Percentiles rank a stretch among this genome's conserved stretches.
phyloP scores from a whole-genome alignment of 345 rosid genomes.

The Brassica nigra region DNA sequence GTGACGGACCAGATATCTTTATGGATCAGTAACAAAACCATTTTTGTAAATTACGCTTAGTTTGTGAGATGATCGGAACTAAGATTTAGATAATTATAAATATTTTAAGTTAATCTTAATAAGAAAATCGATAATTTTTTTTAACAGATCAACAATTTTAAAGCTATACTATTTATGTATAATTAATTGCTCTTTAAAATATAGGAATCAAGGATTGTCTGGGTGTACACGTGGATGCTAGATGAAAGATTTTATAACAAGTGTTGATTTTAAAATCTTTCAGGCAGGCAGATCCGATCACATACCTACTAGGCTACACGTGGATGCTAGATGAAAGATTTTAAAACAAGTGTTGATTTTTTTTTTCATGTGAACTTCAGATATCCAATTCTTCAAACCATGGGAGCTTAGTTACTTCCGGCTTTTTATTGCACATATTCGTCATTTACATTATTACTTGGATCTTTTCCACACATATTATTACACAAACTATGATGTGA shows the following conservation, averaged over 20 bases:
- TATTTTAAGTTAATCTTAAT: too few relatives aligned
- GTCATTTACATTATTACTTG: not conserved
- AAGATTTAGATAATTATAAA: too few relatives aligned
- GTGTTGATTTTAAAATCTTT: not conserved
- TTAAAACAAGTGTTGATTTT: not conserved
- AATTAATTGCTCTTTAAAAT: too few relatives aligned
- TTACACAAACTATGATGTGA: not conserved
- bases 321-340: not conserved
- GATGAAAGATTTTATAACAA: not conserved
- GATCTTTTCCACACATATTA: not conserved
- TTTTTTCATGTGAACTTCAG: not conserved
- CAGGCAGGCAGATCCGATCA: not conserved
- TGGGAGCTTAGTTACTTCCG: not conserved
- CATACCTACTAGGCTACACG: not conserved
- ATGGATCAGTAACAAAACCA: too few relatives aligned
- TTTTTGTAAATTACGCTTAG: too few relatives aligned
- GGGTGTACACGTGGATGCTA: not conserved
- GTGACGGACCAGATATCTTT: too few relatives aligned
- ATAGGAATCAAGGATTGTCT: too few relatives aligned
- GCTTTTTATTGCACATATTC: not conserved
- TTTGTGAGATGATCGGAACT: too few relatives aligned
- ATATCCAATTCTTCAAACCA: not conserved
- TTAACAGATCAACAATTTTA: too few relatives aligned
- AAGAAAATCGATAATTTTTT: too few relatives aligned
- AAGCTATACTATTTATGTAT: too few relatives aligned